phyloP scores from a whole-genome alignment of 108 stramenopile genomes.

The Pseudonitzschia multistriata region DNA sequence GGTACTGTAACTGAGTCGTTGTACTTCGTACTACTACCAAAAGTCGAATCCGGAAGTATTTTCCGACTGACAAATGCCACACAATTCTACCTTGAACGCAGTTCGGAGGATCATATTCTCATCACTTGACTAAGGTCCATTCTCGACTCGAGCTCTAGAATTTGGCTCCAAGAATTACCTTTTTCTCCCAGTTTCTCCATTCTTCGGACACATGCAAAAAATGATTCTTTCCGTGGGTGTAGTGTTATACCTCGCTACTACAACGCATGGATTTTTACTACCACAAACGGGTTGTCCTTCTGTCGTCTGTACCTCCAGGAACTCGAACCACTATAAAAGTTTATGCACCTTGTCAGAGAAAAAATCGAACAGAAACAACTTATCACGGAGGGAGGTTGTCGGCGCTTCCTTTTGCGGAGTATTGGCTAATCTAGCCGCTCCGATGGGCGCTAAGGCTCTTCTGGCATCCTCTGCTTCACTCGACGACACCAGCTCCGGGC shows the following conservation, averaged over 20 bases:
- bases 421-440: background rate
- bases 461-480: background rate
- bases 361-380: background rate
- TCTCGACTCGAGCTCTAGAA: too few relatives aligned
- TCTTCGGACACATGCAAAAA: too few relatives aligned
- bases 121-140: too few relatives aligned
- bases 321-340: background rate
- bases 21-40: too few relatives aligned
- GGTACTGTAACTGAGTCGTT: too few relatives aligned
- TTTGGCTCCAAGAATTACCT: too few relatives aligned
- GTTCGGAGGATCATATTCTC: too few relatives aligned
- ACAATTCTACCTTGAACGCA: too few relatives aligned
- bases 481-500: background rate
- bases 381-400: background rate
- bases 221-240: background rate
- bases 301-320: background rate
- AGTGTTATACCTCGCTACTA: background rate
- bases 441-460: background rate
- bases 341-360: background rate
- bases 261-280: background rate
- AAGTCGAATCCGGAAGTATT: too few relatives aligned
- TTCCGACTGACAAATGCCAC: too few relatives aligned
- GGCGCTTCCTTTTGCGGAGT: background rate
- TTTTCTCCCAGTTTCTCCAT: too few relatives aligned
- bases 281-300: background rate